Evolutionary conservation across 2,329 filamentous ascomycete genomes (phyloP).

Genomic region (Teratosphaeria zuluensis): DNA sequence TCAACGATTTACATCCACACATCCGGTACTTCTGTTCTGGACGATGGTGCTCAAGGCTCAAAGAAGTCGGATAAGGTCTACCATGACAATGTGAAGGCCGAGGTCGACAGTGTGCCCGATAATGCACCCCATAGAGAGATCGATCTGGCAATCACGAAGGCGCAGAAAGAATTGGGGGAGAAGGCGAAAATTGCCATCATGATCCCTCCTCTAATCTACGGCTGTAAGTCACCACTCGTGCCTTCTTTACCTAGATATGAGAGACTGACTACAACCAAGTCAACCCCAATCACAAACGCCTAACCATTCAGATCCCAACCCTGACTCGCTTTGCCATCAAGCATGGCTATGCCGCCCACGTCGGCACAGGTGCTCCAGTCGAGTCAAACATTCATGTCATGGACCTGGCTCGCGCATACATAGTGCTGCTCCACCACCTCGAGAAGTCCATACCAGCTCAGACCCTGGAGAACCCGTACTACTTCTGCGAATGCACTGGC

Average conservation of each 20-base stretch:
- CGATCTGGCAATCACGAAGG: slow-evolving; percentile 36
- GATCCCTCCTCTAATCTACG: slow-evolving; percentile 40
- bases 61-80: slow-evolving; percentile 33
- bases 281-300: slow-evolving; percentile 29
- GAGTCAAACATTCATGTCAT: slow-evolving; percentile 38
- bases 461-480: slow-evolving; percentile 38
- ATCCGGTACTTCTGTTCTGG: slow-evolving; percentile 34
- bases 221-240: slow-evolving; percentile 17
- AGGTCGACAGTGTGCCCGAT: slow-evolving; percentile 35
- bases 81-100: slow-evolving; percentile 31
- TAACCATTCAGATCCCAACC: slow-evolving; percentile 41
- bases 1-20: slow-evolving; percentile 42
- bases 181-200: slow-evolving; percentile 40
- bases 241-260: too few relatives aligned
- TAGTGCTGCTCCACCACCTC: slow-evolving; percentile 37
- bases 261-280: slow-evolving; percentile 1
- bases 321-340: slow-evolving; percentile 40
- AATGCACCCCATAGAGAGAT: slow-evolving; percentile 36
- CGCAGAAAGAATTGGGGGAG: slow-evolving; percentile 26
- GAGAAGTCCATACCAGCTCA: slow-evolving; percentile 26
- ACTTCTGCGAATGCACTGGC: slow-evolving; percentile 36
- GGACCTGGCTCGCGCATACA: slow-evolving; percentile 39
- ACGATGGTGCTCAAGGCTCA: slow-evolving; percentile 28
- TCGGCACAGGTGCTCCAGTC: slow-evolving; percentile 35
- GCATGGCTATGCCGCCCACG: slow-evolving; percentile 37